Percentiles rank a stretch among this genome's conserved stretches.
Conservation (phyloP, 495 filamentous ascomycete genomes). For the Penicillium flavigenum region DNA sequence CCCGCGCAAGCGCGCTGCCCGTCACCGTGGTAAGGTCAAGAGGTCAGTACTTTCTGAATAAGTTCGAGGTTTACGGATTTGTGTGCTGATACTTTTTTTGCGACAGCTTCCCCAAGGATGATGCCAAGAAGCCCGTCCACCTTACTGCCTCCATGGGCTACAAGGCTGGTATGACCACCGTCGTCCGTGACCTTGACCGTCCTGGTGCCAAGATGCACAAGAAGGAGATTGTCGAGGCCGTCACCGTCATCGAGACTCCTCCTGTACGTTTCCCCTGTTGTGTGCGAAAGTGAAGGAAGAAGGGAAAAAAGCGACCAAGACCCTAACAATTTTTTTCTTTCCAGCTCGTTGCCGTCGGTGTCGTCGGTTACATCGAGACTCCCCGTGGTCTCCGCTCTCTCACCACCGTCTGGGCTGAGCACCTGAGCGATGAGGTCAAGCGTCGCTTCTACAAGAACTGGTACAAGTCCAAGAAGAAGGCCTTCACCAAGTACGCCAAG, state of each 20-base stretch:
- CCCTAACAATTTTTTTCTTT: constrained; percentile 17
- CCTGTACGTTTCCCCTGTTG: constrained; percentile 67
- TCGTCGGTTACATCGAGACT: constrained; percentile 99
- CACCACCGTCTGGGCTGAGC: constrained; percentile 99
- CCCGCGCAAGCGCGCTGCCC: constrained; percentile 93
- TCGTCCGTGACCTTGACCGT: constrained; percentile 99
- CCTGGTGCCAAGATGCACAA: constrained; percentile 99
- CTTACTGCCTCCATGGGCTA: constrained; percentile 98
- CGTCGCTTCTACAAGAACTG: constrained; percentile 99
- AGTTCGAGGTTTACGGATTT: constrained; percentile 16
- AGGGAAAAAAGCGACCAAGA: not conserved
- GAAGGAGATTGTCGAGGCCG: constrained; percentile 99
- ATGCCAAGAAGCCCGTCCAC: constrained; percentile 99
- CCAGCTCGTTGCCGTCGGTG: constrained; percentile 97
- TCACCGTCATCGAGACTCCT: constrained; percentile 98
- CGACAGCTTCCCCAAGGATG: constrained; percentile 97
- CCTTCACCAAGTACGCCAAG: constrained; percentile 99
- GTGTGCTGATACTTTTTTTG: constrained; percentile 34
- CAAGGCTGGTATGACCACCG: constrained; percentile 99
- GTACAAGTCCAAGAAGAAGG: constrained; percentile 99
- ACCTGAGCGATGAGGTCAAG: constrained; percentile 97
- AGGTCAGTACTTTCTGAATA: constrained; percentile 57
- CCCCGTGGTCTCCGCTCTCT: constrained; percentile 99
- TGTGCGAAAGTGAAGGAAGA: constrained; percentile 3
- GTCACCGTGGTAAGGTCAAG: constrained; percentile 98